Conservation (phyloP, 768 basidiomycete species). For the Suillus cothurnatus region DNA sequence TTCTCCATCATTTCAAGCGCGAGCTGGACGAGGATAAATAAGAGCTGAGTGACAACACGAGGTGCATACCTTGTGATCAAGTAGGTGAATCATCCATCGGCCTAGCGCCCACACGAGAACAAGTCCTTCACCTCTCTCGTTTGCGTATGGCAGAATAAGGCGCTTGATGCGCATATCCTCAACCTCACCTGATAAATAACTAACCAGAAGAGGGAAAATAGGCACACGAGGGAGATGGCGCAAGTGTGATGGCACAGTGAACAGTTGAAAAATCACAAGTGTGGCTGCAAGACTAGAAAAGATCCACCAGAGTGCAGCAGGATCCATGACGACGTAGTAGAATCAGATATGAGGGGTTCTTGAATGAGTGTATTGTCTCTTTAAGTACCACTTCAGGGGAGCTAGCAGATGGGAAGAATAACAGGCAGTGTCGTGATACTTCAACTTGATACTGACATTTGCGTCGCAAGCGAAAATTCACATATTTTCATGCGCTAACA, state of each 20-base stretch:
- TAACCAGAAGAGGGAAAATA: slow-evolving; percentile 33
- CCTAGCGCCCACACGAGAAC: slow-evolving; percentile 43
- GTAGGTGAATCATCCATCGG: slow-evolving; percentile 43
- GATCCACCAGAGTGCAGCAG: not conserved
- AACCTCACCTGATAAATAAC: slow-evolving; percentile 37
- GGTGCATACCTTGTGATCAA: slow-evolving; percentile 34
- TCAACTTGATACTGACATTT: not conserved
- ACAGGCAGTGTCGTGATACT: not conserved
- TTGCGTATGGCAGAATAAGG: slow-evolving; percentile 39
- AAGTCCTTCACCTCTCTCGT: slow-evolving; percentile 31
- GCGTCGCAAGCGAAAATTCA: not conserved
- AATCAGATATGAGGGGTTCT: not conserved
- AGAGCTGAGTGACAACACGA: not conserved
- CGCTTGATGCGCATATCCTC: slow-evolving; percentile 37
- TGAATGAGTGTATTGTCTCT: not conserved
- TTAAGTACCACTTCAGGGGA: not conserved
- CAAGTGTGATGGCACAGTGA: slow-evolving; percentile 30
- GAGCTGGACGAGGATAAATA: not conserved
- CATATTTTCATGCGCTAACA: not conserved
- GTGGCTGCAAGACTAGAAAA: not conserved
- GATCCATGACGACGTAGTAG: not conserved
- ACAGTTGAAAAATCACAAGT: slow-evolving; percentile 1
- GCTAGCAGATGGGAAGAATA: not conserved
- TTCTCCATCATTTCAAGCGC: slow-evolving; percentile 24
- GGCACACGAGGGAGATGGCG: slow-evolving; percentile 39